A percentile compares a stretch with the other conserved stretches of the same genome.
Conservation (phyloP, 257 asterid genomes). For the Ligustrum vulgare region DNA sequence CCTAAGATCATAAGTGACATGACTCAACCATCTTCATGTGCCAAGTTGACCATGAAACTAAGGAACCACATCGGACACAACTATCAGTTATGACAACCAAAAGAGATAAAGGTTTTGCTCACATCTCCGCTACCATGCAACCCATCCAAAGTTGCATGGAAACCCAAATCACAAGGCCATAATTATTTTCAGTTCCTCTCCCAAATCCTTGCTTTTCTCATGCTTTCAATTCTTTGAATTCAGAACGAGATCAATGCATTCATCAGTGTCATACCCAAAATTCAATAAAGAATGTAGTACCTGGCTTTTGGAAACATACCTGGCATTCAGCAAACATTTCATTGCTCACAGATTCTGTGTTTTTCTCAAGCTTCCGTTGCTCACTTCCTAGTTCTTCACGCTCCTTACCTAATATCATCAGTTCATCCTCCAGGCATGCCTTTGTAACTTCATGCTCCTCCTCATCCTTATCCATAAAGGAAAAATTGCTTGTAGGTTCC, state of each 20-base stretch:
- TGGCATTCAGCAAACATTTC: constrained; percentile 97
- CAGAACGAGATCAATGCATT: not conserved
- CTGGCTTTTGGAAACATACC: constrained; percentile 38
- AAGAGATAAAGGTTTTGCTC: too few relatives aligned
- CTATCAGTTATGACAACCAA: not conserved
- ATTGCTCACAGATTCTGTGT: constrained; percentile 84
- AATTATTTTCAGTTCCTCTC: not conserved
- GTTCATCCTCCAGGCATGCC: constrained; percentile 65
- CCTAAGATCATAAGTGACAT: not conserved
- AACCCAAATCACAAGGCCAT: not conserved
- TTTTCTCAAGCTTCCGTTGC: constrained; percentile 80
- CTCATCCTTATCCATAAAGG: constrained; percentile 26
- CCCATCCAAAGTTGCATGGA: not conserved
- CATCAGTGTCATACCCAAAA: constrained; percentile 11
- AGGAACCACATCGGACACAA: not conserved
- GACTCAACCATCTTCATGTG: not conserved
- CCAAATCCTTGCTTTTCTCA: not conserved
- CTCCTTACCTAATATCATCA: constrained; percentile 58
- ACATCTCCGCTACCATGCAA: not conserved
- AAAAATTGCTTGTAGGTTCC: constrained; percentile 22
- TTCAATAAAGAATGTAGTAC: not conserved
- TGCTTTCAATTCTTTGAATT: not conserved
- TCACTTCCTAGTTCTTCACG: constrained; percentile 67
- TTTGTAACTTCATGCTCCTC: constrained; percentile 44
- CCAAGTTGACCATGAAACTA: not conserved